A percentile compares a stretch with the other conserved stretches of the same genome.
Evolutionary conservation across 305 asterid species (phyloP).

Genomic region (Rubia balearica): DNA sequence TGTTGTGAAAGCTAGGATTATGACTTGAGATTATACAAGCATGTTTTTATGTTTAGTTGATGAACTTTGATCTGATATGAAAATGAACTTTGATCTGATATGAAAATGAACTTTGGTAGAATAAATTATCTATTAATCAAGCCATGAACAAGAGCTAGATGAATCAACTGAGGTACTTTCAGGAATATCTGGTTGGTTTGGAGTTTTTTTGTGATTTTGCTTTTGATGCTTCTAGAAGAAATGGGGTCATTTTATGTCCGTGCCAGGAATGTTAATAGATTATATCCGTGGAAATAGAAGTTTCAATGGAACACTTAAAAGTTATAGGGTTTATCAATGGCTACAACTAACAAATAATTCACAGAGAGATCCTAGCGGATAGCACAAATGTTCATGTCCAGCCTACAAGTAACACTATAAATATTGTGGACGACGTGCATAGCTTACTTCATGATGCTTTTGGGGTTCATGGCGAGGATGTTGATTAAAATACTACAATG

Average conservation of each 20-base stretch:
- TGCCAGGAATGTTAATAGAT: not conserved
- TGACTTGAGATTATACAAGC: not conserved
- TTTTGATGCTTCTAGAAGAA: not conserved
- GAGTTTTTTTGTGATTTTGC: not conserved
- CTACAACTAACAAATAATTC: not conserved
- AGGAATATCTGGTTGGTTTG: not conserved
- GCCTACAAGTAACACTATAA: not conserved
- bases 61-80: not conserved
- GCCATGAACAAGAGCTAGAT: not conserved
- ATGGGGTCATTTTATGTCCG: conserved; percentile 1
- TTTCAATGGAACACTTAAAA: not conserved
- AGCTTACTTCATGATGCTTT: not conserved
- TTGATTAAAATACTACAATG: not conserved
- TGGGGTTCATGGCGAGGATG: not conserved
- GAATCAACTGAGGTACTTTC: not conserved
- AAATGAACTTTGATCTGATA: not conserved
- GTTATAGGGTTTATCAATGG: not conserved
- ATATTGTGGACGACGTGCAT: not conserved
- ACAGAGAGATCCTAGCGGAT: not conserved
- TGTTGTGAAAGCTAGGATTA: too few species aligned
- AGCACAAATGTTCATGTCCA: not conserved
- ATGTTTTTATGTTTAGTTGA: too few species aligned
- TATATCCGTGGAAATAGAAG: not conserved
- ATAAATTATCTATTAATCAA: not conserved
- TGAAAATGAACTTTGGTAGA: not conserved